Evolutionary conservation across 345 rosid genomes (phyloP).

Genomic region (Corchorus olitorius): DNA sequence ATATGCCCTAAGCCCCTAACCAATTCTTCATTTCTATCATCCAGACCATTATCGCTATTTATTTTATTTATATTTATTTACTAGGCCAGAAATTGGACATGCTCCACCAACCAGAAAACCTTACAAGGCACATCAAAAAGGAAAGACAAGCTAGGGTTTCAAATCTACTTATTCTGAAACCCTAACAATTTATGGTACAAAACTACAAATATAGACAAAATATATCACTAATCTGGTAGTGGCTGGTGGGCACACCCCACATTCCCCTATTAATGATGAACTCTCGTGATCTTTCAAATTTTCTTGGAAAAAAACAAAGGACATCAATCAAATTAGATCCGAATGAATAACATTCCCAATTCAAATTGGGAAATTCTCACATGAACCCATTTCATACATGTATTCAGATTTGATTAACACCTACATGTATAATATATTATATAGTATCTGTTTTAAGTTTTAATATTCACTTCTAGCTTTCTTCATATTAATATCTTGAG

Average conservation of each 20-base stretch:
- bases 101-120: neutral
- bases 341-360: neutral
- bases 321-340: neutral
- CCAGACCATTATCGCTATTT: neutral
- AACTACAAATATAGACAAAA: neutral
- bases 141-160: neutral
- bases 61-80: too few species aligned
- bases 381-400: neutral
- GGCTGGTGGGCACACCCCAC: conserved; percentile 24
- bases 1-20: neutral
- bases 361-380: neutral
- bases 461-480: neutral
- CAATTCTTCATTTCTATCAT: neutral
- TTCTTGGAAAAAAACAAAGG: neutral
- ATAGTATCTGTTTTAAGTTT: too few species aligned
- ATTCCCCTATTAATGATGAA: conserved; percentile 24
- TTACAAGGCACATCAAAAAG: neutral
- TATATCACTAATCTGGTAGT: neutral
- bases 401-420: neutral
- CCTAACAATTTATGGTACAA: neutral
- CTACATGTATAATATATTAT: too few species aligned
- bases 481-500: too few species aligned
- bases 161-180: neutral
- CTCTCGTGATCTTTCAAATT: conserved; percentile 18
- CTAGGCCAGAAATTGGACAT: neutral